Evolutionary conservation across 805 yeast species (phyloP).

Genomic region (Wickerhamomyces hampshirensis): DNA sequence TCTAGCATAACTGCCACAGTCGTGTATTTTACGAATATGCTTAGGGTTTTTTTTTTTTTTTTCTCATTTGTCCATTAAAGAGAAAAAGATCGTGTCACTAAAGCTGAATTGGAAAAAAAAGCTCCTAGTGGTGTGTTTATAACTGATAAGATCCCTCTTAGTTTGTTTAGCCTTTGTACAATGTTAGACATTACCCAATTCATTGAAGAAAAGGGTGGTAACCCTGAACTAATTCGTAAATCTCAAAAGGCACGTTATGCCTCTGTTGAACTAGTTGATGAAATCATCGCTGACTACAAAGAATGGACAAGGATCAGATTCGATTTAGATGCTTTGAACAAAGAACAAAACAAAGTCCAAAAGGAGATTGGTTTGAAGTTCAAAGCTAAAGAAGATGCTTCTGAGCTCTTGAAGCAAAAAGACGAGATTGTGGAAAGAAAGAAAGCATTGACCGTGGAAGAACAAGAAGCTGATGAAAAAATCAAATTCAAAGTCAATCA

Average conservation of each 20-base stretch:
- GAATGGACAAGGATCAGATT: constrained; percentile 89
- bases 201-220: constrained; percentile 95
- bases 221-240: constrained; percentile 80
- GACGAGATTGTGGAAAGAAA: constrained; percentile 70
- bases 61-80: too few species aligned
- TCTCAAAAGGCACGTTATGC: constrained; percentile 95
- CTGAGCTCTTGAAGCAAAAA: constrained; percentile 76
- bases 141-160: too few species aligned
- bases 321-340: constrained; percentile 86
- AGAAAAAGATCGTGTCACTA: too few species aligned
- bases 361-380: constrained; percentile 89
- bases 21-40: too few species aligned
- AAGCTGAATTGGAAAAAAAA: too few species aligned
- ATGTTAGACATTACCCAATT: constrained; percentile 94
- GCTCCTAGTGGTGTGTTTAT: too few species aligned
- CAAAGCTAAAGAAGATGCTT: constrained; percentile 93
- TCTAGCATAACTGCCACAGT: too few species aligned
- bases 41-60: too few species aligned
- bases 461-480: constrained; percentile 73
- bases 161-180: too few species aligned
- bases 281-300: constrained; percentile 86
- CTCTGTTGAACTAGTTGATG: constrained; percentile 92
- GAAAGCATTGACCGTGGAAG: constrained; percentile 57
- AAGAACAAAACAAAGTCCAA: constrained; percentile 81
- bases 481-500: constrained; percentile 78